phyloP scores from a whole-genome alignment of 495 filamentous ascomycete species.

The Xylaria cubensis region DNA sequence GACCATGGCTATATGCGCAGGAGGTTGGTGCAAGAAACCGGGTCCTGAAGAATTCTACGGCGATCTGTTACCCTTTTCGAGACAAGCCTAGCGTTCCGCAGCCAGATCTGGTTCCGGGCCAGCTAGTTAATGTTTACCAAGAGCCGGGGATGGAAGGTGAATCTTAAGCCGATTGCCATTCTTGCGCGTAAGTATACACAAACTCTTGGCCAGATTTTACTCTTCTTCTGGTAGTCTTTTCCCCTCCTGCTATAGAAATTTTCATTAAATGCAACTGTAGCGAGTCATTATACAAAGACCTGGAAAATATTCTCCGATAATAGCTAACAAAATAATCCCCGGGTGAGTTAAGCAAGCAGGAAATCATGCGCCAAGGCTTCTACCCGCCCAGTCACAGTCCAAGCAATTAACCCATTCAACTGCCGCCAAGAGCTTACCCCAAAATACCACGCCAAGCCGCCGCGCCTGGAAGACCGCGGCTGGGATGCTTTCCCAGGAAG shows the following conservation, averaged over 20 bases:
- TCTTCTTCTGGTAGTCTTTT: neutral
- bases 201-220: neutral
- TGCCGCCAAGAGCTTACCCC: slow-evolving; percentile 17
- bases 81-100: neutral
- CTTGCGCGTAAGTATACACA: too few species aligned
- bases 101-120: neutral
- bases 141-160: slow-evolving; percentile 7
- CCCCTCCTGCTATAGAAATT: neutral
- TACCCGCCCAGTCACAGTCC: neutral
- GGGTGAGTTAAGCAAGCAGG: neutral
- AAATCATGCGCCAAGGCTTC: neutral
- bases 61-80: slow-evolving; percentile 19
- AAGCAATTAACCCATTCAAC: slow-evolving; percentile 6
- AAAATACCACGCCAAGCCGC: slow-evolving; percentile 17
- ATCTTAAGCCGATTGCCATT: neutral
- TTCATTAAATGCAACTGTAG: neutral
- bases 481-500: slow-evolving; percentile 11
- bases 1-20: neutral
- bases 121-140: neutral
- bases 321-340: neutral
- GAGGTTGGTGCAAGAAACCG: neutral
- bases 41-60: neutral
- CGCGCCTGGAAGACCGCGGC: neutral
- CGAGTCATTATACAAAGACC: neutral
- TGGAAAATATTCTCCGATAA: neutral